Evolutionary conservation across 2,329 filamentous ascomycete species (phyloP), one percentile per base, ranked within the genome.

Genomic region (Orbilia javanica): DNA sequence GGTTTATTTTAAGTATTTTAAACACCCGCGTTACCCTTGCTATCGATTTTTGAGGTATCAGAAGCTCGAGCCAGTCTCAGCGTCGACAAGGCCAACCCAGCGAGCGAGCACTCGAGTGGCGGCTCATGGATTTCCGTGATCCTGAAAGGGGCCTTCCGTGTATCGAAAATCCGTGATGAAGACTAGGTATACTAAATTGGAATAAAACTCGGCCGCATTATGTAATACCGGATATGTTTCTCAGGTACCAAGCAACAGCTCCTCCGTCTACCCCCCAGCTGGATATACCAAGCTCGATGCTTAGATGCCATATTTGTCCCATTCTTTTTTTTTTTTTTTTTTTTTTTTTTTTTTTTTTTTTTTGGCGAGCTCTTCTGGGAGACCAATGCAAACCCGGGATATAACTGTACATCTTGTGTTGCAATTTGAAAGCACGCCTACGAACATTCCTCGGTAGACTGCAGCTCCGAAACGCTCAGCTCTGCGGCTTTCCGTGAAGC

Each of bases 281-380:
- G 27, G 46, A 36, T 48, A 55, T 42, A 8, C n/a, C 11, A 18
- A 44, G 15, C 3, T 20, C 18, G 10, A 4, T 39, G 13, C 15
- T 5, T 60, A 7, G n/a, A n/a, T n/a, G n/a, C 18, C 31, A 42
- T 60, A 22, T 13, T 10, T 36, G n/a, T n/a, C n/a, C n/a, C n/a
- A n/a, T n/a, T n/a, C n/a, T n/a, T n/a, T n/a, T n/a, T n/a, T n/a
- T n/a, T n/a, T n/a, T n/a, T n/a, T n/a, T n/a, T n/a, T n/a, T n/a
- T n/a, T n/a, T n/a, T n/a, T n/a, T n/a, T n/a, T n/a, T n/a, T n/a
- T n/a, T n/a, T n/a, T n/a, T n/a, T 48, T 44, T 18, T 11, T 34
- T 57, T 34, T 71, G 60, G 62, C 36, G 73, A 77, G 73, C 73
- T 77, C 73, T 69, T 52, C 72, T 52, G 27, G 44, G 36, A 48